phyloP scores from a whole-genome alignment of 768 basidiomycete species.

The Mycena vulgaris region DNA sequence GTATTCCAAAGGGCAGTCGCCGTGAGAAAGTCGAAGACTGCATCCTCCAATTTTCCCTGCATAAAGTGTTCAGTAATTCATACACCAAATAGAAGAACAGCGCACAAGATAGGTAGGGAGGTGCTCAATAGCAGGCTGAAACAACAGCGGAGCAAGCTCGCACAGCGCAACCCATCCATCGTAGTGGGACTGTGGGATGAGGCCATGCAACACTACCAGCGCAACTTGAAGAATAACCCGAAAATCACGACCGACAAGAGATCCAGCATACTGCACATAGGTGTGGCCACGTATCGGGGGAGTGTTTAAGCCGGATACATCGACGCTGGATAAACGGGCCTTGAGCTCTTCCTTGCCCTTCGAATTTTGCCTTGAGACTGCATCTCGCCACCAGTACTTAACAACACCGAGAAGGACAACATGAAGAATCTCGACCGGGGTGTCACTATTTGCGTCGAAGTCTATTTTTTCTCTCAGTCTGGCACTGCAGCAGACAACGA shows the following conservation, averaged over 20 bases:
- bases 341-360: conserved; percentile 10
- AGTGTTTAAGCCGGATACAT: background rate
- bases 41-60: conserved; percentile 34
- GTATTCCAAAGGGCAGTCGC: conserved; percentile 48
- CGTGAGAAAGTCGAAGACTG: conserved; percentile 54
- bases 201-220: background rate
- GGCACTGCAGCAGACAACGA: background rate
- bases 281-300: background rate
- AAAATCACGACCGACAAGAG: conserved; percentile 3
- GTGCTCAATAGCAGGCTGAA: conserved; percentile 2
- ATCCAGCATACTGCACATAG: conserved; percentile 7
- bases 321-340: conserved; percentile 2
- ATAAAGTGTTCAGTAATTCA: background rate
- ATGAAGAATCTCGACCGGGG: conserved; percentile 7
- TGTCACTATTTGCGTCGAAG: conserved; percentile 35
- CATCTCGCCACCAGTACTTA: conserved; percentile 37
- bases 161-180: conserved; percentile 3
- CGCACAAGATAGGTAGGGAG: background rate
- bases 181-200: background rate
- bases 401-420: conserved; percentile 6
- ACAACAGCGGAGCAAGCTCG: background rate
- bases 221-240: background rate
- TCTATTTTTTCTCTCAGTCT: too few relatives aligned
- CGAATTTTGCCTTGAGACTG: conserved; percentile 8
- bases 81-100: background rate